Evolutionary conservation across 495 filamentous ascomycete species (phyloP), one percentile per base, ranked within the genome.

Genomic region (Paragyromitra xinjiangensis): DNA sequence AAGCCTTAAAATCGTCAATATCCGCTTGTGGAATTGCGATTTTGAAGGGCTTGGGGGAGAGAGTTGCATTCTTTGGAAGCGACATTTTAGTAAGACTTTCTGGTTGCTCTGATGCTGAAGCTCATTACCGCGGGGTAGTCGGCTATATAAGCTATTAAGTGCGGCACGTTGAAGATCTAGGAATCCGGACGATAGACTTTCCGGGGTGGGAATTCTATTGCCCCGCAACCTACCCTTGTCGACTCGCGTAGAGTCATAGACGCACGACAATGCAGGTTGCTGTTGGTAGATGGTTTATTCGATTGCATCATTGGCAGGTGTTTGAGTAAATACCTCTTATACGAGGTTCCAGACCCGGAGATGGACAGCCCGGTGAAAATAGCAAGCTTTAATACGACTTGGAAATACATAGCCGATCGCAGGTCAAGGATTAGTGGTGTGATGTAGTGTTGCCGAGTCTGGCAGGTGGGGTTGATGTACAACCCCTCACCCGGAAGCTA

Each of bases 1-100:
- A 84, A 3, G 83, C 83, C 56, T 85, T 79, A 70, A 90, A 84
- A 24, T 87, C 86, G 11, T 81, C 81, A 9, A 90, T 56, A 9
- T 87, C 82, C 12, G 83, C 53, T 22, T 89, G 85, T 0, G 87
- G 82, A 29, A 90, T 40, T 0, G 50, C n/a, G 45, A 80, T 48
- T 11, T 59, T 73, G 53, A 80, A 80, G 34, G 61, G 80, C 0
- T 48, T 72, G 2, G 67, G 73, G 1, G 73, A 26, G 24, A 76
- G 68, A 0, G 61, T 73, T 34, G 73, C 68, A 37, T 45, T 75
- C 56, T 59, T 56, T 22, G 73, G 68, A 16, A 76, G 19, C 5
- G 73, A 72, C 73, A 75, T 75, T 34, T 56, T 51, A 4, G 19
- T 44, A n/a, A 9, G 44, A 6, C 2, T 3, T n/a, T 42, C 1